phyloP scores from a whole-genome alignment of 805 yeast genomes.

The Barnettozyma salicaria region DNA sequence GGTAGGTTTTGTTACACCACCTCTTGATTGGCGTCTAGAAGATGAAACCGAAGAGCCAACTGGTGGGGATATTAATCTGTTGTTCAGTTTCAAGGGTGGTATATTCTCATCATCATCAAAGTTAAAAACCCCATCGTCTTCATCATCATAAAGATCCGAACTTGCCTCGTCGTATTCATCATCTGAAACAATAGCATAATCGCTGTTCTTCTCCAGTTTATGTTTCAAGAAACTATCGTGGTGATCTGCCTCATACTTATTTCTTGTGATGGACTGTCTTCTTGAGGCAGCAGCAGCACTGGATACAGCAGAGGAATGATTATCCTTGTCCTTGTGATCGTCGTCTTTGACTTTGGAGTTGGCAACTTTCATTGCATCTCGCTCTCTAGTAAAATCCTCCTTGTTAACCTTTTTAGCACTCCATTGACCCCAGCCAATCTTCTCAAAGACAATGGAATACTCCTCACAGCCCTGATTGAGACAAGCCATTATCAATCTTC shows the following conservation, averaged over 20 bases:
- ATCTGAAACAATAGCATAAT: constrained; percentile 25
- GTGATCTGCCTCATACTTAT: constrained; percentile 23
- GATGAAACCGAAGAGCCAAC: constrained; percentile 11
- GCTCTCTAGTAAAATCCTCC: constrained; percentile 31
- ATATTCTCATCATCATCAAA: constrained; percentile 34
- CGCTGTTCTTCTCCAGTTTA: constrained; percentile 29
- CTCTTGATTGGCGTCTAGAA: constrained; percentile 18
- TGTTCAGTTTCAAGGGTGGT: constrained; percentile 23
- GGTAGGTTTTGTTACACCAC: constrained; percentile 24
- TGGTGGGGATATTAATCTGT: constrained; percentile 22
- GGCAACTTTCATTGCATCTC: constrained; percentile 36
- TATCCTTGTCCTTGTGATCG: constrained; percentile 9
- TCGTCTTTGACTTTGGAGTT: constrained; percentile 41
- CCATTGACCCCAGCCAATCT: constrained; percentile 99
- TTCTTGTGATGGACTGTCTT: constrained; percentile 28
- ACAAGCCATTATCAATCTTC: constrained; percentile 85
- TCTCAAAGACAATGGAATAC: constrained; percentile 64
- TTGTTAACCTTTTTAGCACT: constrained; percentile 54
- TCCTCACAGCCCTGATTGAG: constrained; percentile 64
- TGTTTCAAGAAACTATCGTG: constrained; percentile 21
- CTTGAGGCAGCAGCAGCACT: constrained; percentile 20
- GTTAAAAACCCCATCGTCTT: constrained; percentile 27
- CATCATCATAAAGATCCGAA: constrained; percentile 29
- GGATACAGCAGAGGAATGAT: constrained; percentile 6
- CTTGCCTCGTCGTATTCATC: constrained; percentile 31